Conservation (phyloP, 768 basidiomycete species). For the Rhodotorula sphaerocarpa region DNA sequence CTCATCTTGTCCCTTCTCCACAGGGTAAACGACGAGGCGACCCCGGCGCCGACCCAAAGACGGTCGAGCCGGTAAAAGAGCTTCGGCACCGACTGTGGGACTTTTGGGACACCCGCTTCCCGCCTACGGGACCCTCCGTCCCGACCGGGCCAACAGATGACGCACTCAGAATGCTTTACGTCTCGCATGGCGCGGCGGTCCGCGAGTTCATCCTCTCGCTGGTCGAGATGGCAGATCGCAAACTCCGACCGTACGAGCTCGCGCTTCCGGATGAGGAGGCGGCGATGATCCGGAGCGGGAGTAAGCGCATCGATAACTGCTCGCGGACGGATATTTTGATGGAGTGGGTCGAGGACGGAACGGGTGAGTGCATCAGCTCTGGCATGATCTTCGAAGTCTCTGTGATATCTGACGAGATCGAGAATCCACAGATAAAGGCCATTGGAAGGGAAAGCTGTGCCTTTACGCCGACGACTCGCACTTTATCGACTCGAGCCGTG, state of each 20-base stretch:
- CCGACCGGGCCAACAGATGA: too few species aligned
- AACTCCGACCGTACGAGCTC: not conserved
- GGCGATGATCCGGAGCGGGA: slow-evolving; percentile 6
- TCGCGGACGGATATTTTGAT: slow-evolving; percentile 26
- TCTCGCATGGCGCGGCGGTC: slow-evolving; percentile 32
- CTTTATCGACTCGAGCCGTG: slow-evolving; percentile 18
- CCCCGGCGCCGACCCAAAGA: slow-evolving; percentile 15
- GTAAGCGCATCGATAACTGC: slow-evolving; percentile 29
- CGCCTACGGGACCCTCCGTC: not conserved
- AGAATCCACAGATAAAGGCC: not conserved
- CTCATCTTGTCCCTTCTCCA: not conserved
- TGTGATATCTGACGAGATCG: not conserved
- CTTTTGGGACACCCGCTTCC: slow-evolving; percentile 28
- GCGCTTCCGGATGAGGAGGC: slow-evolving; percentile 4
- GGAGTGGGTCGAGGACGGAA: not conserved
- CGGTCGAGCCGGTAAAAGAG: slow-evolving; percentile 12
- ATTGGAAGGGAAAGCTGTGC: not conserved
- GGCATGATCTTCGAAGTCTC: too few species aligned
- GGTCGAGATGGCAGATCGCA: not conserved
- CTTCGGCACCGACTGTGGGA: slow-evolving; percentile 18
- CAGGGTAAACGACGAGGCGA: slow-evolving; percentile 29
- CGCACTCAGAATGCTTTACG: slow-evolving; percentile 15
- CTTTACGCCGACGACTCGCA: slow-evolving; percentile 26
- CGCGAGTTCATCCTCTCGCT: slow-evolving; percentile 25
- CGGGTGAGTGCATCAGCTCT: slow-evolving; percentile 5